These are phyloP conservation scores for Phaffia australis DNA, from an alignment of 768 basidiomycete genomes.

Conservation along the genomic window DNA sequence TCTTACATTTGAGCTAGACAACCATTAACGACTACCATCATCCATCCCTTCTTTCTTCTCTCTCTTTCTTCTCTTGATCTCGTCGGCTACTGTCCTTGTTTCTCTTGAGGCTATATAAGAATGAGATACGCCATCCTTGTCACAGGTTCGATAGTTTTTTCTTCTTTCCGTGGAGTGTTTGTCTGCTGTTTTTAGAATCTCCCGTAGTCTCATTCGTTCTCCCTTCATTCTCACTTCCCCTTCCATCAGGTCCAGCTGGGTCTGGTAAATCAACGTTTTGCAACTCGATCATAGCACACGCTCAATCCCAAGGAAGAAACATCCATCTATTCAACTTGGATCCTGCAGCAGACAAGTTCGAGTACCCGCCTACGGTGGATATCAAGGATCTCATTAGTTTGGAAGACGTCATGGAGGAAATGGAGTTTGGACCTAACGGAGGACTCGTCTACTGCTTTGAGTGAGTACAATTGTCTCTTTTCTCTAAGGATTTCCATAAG, in stretches of 20 bases:
- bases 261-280: constrained; percentile 96
- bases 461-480: constrained; percentile 49
- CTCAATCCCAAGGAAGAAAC: constrained; percentile 64
- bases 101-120: background rate
- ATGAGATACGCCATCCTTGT: constrained; percentile 41
- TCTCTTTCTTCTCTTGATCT: background rate
- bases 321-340: constrained; percentile 95
- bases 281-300: constrained; percentile 74
- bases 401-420: constrained; percentile 90
- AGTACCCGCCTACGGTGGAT: constrained; percentile 84
- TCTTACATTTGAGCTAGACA: background rate
- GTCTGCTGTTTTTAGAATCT: background rate
- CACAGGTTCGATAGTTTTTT: constrained; percentile 28
- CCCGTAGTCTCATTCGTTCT: background rate
- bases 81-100: background rate
- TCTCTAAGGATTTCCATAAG: background rate
- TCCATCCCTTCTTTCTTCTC: background rate
- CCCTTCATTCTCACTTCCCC: background rate
- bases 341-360: constrained; percentile 86
- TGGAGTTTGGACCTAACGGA: constrained; percentile 92
- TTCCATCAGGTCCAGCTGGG: constrained; percentile 71
- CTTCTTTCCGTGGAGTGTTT: background rate
- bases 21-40: background rate
- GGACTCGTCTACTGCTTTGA: constrained; percentile 98
- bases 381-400: constrained; percentile 84